phyloP scores from a whole-genome alignment of 2,329 filamentous ascomycete genomes.

The Aspergillus phoenicis region DNA sequence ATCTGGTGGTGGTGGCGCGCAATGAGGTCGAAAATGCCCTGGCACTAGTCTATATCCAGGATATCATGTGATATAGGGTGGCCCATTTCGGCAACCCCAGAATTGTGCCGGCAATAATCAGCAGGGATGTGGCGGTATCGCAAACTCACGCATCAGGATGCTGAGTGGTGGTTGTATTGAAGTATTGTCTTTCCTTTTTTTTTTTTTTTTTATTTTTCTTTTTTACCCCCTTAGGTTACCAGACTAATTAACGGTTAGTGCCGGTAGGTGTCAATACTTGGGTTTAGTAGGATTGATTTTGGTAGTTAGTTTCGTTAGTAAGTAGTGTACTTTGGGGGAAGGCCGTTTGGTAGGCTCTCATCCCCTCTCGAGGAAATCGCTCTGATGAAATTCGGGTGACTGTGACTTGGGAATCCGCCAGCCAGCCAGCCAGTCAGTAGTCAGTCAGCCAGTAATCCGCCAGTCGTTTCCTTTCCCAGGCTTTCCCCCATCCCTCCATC shows the following conservation, averaged over 20 bases:
- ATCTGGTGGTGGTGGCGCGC: neutral
- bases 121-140: slow-evolving; percentile 3
- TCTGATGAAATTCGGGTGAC: slow-evolving; percentile 6
- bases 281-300: neutral
- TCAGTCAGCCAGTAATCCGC: neutral
- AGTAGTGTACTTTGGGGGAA: neutral
- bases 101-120: slow-evolving; percentile 6
- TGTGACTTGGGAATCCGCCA: neutral
- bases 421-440: neutral
- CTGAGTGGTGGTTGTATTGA: too few species aligned
- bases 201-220: neutral
- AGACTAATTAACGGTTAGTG: slow-evolving; percentile 3
- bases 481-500: neutral
- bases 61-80: slow-evolving; percentile 3
- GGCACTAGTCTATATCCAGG: slow-evolving; percentile 6
- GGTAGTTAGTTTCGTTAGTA: neutral
- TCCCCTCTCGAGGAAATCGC: slow-evolving; percentile 2
- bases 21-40: slow-evolving; percentile 7
- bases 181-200: neutral
- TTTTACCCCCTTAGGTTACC: neutral
- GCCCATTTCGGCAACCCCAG: neutral
- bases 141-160: neutral
- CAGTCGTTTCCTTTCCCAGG: neutral
- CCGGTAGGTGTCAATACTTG: neutral
- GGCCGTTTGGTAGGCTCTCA: neutral